Percentiles rank a stretch among this genome's conserved stretches.
Evolutionary conservation across 2,329 filamentous ascomycete genomes (phyloP).

Genomic region (Colletotrichum salicis): DNA sequence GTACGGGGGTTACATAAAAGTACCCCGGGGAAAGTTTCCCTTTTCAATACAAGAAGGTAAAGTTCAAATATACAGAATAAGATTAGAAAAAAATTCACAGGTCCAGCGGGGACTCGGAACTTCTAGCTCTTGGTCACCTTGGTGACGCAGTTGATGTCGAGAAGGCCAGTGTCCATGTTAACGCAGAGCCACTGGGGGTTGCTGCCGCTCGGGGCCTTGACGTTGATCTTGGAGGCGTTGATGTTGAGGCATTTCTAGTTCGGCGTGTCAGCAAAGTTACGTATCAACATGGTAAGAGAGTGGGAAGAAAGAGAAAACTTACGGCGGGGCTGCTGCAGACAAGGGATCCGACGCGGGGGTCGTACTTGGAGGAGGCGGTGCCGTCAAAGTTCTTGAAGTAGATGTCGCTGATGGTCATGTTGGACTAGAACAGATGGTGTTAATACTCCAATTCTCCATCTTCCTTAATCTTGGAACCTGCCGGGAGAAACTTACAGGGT

Average conservation of each 20-base stretch:
- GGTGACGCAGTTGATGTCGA: conserved; percentile 32
- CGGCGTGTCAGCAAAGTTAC: too few relatives aligned
- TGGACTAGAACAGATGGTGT: conserved; percentile 9
- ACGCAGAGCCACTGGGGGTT: conserved; percentile 29
- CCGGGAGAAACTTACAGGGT: conserved; percentile 19
- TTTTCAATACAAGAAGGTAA: background rate
- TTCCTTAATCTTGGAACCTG: background rate
- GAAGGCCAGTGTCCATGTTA: conserved; percentile 30
- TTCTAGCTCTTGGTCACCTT: conserved; percentile 20
- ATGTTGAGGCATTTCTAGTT: conserved; percentile 33
- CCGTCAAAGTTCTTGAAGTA: conserved; percentile 36
- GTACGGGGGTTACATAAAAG: background rate
- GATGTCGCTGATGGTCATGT: conserved; percentile 35
- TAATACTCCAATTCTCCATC: background rate
- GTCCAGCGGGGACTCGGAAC: background rate
- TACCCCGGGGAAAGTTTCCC: background rate
- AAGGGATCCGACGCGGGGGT: conserved; percentile 32
- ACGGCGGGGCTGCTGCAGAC: conserved; percentile 34
- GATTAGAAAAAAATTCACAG: too few relatives aligned
- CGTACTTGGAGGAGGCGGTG: conserved; percentile 31
- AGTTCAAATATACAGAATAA: background rate
- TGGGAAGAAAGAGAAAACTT: background rate
- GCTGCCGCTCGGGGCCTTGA: conserved; percentile 34
- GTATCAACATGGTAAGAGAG: background rate
- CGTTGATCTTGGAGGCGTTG: conserved; percentile 28